phyloP scores from a whole-genome alignment of 225 moss, liverwort and hornwort genomes.

The Bryum argenteum region DNA sequence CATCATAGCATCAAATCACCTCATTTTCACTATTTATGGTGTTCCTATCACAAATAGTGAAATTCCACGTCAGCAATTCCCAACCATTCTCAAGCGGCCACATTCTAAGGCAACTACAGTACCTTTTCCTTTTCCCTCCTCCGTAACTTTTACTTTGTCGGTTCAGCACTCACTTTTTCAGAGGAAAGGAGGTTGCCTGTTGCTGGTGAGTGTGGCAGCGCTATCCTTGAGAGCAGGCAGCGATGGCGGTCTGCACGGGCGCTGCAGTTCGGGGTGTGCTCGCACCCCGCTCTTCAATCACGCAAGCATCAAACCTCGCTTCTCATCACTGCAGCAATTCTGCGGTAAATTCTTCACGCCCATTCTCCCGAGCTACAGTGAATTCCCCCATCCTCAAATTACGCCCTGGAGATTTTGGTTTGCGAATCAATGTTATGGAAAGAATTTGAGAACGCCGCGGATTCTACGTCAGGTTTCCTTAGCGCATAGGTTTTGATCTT shows the following conservation, averaged over 20 bases:
- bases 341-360: conserved; percentile 13
- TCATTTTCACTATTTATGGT: too few relatives aligned
- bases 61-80: neutral
- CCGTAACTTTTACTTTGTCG: conserved; percentile 13
- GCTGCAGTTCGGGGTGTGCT: conserved; percentile 22
- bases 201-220: neutral
- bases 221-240: conserved; percentile 11
- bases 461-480: too few relatives aligned
- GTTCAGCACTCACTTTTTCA: neutral
- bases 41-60: neutral
- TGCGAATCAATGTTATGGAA: too few relatives aligned
- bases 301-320: neutral
- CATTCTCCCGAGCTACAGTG: neutral
- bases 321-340: neutral
- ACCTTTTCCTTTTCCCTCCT: neutral
- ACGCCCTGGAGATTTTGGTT: too few relatives aligned
- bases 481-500: too few relatives aligned
- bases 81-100: neutral
- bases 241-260: conserved; percentile 35
- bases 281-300: neutral
- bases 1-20: too few relatives aligned
- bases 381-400: neutral
- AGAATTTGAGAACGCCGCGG: too few relatives aligned
- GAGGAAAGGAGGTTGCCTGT: neutral
- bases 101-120: neutral